Conservation (phyloP, 2,329 filamentous ascomycete genomes). For the Periconia digitata region DNA sequence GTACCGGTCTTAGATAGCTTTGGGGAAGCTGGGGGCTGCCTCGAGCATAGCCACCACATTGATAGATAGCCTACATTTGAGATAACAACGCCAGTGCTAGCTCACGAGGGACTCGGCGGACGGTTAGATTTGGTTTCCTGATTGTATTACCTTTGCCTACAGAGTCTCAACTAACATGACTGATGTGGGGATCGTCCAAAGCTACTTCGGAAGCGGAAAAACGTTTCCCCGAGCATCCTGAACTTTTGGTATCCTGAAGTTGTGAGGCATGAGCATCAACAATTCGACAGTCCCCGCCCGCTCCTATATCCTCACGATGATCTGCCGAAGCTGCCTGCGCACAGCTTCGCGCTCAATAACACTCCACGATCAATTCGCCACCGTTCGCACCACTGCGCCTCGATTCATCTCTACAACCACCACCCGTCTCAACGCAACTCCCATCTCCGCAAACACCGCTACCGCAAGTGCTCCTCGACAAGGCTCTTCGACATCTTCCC, state of each 20-base stretch:
- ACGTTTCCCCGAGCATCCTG: slow-evolving; percentile 4
- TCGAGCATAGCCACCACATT: too few relatives aligned
- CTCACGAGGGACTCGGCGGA: too few relatives aligned
- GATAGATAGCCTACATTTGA: too few relatives aligned
- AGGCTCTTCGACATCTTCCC: slow-evolving; percentile 24
- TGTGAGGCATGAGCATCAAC: background rate
- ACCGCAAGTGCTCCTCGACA: slow-evolving; percentile 30
- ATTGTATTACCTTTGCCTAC: too few relatives aligned
- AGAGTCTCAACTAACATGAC: too few relatives aligned
- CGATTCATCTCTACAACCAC: slow-evolving; percentile 32
- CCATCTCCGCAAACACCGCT: slow-evolving; percentile 28
- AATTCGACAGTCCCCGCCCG: background rate
- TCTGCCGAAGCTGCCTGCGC: slow-evolving; percentile 44
- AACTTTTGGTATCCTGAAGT: slow-evolving; percentile 9
- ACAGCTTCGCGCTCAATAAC: slow-evolving; percentile 26
- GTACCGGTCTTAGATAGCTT: too few relatives aligned
- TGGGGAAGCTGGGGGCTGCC: too few relatives aligned
- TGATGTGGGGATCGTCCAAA: too few relatives aligned
- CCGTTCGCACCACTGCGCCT: slow-evolving; percentile 12
- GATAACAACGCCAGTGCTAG: too few relatives aligned
- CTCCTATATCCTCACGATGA: slow-evolving; percentile 32
- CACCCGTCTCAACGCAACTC: slow-evolving; percentile 23
- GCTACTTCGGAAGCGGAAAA: too few relatives aligned
- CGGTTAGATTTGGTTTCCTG: too few relatives aligned
- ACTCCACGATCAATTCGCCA: slow-evolving; percentile 5